Evolutionary conservation across 2,329 filamentous ascomycete species (phyloP).

Genomic region (Plenodomus tracheiphilus): DNA sequence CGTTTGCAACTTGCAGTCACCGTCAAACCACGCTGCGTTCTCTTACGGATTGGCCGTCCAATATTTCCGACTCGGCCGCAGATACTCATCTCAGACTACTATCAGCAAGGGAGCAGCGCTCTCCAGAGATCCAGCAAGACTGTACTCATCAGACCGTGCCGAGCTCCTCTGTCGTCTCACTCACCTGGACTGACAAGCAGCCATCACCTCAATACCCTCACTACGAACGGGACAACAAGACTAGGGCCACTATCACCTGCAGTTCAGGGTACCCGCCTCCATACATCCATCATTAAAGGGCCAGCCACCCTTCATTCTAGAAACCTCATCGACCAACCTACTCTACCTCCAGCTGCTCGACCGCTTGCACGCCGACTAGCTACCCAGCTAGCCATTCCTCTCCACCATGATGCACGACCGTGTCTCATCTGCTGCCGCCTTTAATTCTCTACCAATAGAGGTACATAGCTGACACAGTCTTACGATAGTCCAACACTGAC

Average conservation of each 20-base stretch:
- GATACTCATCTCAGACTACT: neutral
- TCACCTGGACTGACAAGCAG: neutral
- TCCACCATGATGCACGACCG: constrained; percentile 13
- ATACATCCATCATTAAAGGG: neutral
- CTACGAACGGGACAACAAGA: neutral
- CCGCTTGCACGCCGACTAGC: neutral
- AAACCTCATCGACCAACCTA: neutral
- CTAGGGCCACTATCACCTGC: neutral
- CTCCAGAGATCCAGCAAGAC: neutral
- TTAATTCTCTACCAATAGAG: constrained; percentile 40
- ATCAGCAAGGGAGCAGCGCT: neutral
- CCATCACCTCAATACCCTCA: neutral
- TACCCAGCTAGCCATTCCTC: neutral
- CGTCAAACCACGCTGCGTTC: neutral
- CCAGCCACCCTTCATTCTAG: neutral
- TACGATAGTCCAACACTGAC: neutral
- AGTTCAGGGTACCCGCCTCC: too few relatives aligned
- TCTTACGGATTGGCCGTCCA: neutral
- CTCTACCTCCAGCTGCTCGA: neutral
- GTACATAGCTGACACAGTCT: constrained; percentile 12
- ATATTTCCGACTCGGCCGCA: neutral
- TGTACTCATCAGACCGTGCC: too few relatives aligned
- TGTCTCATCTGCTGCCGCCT: constrained; percentile 20
- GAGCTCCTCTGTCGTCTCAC: neutral
- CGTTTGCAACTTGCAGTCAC: neutral